Base-by-base conservation (phyloP, 1,284 basidiomycete species). In the Naganishia cerealis region DNA sequence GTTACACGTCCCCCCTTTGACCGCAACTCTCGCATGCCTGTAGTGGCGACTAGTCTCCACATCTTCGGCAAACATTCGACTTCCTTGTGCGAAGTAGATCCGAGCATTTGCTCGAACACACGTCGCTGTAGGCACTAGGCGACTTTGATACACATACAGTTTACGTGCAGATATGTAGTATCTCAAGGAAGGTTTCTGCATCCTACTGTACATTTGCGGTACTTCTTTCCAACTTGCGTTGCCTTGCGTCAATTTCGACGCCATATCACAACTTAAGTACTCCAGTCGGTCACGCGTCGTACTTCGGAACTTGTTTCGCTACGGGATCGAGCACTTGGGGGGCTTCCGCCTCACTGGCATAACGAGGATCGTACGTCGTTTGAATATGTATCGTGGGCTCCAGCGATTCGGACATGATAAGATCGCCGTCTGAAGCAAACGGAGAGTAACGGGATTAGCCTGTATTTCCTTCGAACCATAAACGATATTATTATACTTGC, bases 361-460 rank as follows among this genome's bases (percentile, higher is more conserved):
- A 66, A 18, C 33, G 38, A 21, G 53, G 6, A 50, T 66, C 63
- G 42, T 48, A 6, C 12, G 40, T 54, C 29, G 63, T 56, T 29
- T 24, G n/a, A 26, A 66, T 57, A 16, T 38, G 54, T 57, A 66
- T 66, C 24, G 63, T 66, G 18, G 63, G 63, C 15, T 56, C 40
- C 43, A 66, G 16, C 1, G 63, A 66, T 46, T 57, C 55, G 15
- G 54, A 46, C 54, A 66, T 66, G 63, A 66, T 33, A 8, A 66
- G 39, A 39, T 66, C 63, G 2, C 63, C 63, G 18, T 66, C 63
- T 66, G 38, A 8, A 5, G 40, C 12, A 48, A 63, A n/a, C 12
- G 38, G 15, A 26, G n/a, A 24, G 6, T 18, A n/a, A 15, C 9
- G 33, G 2, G 26, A 12, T 21, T 55, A 56, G 29, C 15, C 9